Percentiles rank a stretch among this genome's conserved stretches.
Conservation (phyloP, 192 early-diverging fungal species). For the Rhizophagus prolifer region DNA sequence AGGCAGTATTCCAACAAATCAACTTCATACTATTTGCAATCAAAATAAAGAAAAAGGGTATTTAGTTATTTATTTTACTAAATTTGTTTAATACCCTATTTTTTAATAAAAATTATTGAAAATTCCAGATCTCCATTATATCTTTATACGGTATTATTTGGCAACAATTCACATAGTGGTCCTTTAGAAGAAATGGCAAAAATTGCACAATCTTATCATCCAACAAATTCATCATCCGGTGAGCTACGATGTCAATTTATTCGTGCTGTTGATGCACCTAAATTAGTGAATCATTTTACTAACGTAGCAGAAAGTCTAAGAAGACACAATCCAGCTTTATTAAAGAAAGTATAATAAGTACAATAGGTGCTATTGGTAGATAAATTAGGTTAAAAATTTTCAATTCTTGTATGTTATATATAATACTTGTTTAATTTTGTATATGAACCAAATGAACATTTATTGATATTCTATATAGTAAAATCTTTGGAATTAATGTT, state of each 20-base stretch:
- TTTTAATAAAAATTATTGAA: too few relatives aligned
- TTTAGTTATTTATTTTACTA: background rate
- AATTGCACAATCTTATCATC: background rate
- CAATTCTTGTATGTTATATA: too few relatives aligned
- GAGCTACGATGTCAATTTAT: background rate
- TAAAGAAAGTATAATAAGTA: too few relatives aligned
- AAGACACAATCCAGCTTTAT: background rate
- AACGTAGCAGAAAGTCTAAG: conserved; percentile 9
- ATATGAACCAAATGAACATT: too few relatives aligned
- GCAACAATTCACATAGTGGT: background rate
- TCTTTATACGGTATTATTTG: conserved; percentile 19
- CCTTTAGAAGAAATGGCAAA: conserved; percentile 18
- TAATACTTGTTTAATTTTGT: too few relatives aligned
- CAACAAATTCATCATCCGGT: background rate
- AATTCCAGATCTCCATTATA: conserved; percentile 7
- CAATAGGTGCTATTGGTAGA: too few relatives aligned
- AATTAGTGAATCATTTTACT: background rate
- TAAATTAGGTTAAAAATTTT: too few relatives aligned
- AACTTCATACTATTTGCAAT: conserved; percentile 2
- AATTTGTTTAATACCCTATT: too few relatives aligned
- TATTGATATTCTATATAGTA: too few relatives aligned
- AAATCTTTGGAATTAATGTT: too few relatives aligned
- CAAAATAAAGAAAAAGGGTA: background rate
- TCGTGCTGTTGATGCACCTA: background rate
- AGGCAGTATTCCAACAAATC: background rate